Conservation (phyloP, 2,329 filamentous ascomycete species). For the Aphanocladium album region DNA sequence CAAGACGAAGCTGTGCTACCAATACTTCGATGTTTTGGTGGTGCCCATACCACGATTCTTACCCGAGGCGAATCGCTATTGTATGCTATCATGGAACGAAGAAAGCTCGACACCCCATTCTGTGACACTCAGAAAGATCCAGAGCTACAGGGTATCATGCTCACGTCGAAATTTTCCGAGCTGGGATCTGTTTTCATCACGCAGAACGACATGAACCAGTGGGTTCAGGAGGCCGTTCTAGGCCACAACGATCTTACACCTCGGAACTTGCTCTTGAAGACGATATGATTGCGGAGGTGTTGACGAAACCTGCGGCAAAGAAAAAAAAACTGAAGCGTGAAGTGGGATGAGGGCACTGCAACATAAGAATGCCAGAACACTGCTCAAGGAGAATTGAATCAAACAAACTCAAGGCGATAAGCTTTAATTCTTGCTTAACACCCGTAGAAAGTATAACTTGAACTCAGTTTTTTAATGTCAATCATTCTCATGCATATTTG, state of each 20-base stretch:
- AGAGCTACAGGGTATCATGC: not conserved
- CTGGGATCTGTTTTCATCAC: not conserved
- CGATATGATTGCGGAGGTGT: not conserved
- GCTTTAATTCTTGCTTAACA: no score
- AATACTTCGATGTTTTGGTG: not conserved
- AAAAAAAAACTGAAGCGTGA: not conserved
- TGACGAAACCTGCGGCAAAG: not conserved
- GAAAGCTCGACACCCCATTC: not conserved
- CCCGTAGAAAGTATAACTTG: no score
- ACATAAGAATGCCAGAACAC: no score
- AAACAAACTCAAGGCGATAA: no score
- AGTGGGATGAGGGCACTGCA: not conserved
- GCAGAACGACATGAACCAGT: not conserved
- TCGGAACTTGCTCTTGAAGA: not conserved
- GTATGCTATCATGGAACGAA: not conserved
- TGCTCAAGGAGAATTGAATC: no score
- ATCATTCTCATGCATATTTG: no score
- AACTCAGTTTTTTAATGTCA: no score
- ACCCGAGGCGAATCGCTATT: not conserved
- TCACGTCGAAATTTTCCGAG: not conserved
- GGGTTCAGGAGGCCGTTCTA: not conserved
- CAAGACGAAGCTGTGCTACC: not conserved
- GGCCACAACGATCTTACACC: not conserved
- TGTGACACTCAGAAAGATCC: not conserved
- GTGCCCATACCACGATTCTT: not conserved